Evolutionary conservation across 2,329 filamentous ascomycete species (phyloP).

Genomic region (Diaporthe humulicola): DNA sequence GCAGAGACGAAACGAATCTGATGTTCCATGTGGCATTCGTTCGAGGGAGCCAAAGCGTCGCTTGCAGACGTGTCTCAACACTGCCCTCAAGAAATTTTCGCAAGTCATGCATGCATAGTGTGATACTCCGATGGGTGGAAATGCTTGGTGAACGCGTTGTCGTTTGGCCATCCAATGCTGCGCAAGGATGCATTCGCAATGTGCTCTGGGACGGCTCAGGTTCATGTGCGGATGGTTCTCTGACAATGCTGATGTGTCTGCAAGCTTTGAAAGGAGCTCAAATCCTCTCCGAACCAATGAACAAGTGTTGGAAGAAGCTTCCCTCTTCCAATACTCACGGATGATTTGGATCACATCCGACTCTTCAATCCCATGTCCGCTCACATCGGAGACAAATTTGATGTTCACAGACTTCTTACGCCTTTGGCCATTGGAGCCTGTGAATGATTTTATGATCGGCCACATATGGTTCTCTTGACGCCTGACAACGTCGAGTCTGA

Average conservation of each 20-base stretch:
- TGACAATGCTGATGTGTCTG: background rate
- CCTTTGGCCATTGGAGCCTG: no score
- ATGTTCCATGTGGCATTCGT: background rate
- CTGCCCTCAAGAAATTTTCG: background rate
- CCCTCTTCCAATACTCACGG: background rate
- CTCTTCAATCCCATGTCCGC: background rate
- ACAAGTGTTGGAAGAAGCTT: background rate
- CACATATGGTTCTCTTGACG: background rate
- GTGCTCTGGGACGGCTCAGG: background rate
- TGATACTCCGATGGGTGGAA: background rate
- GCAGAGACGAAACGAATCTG: background rate
- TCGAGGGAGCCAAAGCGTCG: background rate
- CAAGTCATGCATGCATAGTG: background rate
- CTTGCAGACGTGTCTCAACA: background rate
- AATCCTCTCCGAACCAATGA: background rate
- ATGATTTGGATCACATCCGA: background rate
- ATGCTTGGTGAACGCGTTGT: background rate
- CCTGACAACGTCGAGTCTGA: background rate
- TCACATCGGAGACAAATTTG: background rate
- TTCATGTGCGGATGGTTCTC: background rate
- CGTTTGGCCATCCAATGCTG: background rate
- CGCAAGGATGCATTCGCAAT: background rate
- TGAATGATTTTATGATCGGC: background rate
- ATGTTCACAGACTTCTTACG: background rate
- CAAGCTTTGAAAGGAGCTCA: background rate